A percentile compares a stretch with the other conserved stretches of the same genome.
phyloP scores from a whole-genome alignment of 306 rosid genomes.

The Begonia masoniana region DNA sequence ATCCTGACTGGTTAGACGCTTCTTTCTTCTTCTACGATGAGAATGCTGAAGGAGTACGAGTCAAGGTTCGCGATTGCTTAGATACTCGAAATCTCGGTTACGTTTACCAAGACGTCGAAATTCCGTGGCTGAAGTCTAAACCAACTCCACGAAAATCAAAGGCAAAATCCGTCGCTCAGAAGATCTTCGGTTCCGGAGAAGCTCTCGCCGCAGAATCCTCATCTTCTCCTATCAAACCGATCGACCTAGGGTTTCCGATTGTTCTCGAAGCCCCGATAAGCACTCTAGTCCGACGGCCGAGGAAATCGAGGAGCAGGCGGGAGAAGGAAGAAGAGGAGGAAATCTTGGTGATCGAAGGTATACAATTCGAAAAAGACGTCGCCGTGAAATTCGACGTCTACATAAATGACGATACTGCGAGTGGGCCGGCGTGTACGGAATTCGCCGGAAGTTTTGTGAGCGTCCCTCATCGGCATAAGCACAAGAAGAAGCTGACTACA shows the following conservation, averaged over 20 bases:
- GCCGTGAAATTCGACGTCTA: constrained; percentile 59
- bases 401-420: constrained; percentile 41
- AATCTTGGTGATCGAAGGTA: constrained; percentile 28
- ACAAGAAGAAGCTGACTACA: constrained; percentile 25
- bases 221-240: constrained; percentile 5
- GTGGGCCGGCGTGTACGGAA: constrained; percentile 36
- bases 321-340: constrained; percentile 35
- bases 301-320: constrained; percentile 26
- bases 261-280: constrained; percentile 28
- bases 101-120: constrained; percentile 44
- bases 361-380: constrained; percentile 31
- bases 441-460: constrained; percentile 83
- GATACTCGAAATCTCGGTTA: constrained; percentile 42
- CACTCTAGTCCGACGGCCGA: constrained; percentile 39
- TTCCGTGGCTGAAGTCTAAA: constrained; percentile 44
- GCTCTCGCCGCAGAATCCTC: constrained; percentile 28
- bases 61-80: constrained; percentile 49
- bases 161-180: constrained; percentile 7
- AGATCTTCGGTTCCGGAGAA: constrained; percentile 11
- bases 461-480: constrained; percentile 45
- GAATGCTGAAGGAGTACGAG: constrained; percentile 45
- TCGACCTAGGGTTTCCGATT: constrained; percentile 20
- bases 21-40: constrained; percentile 63
- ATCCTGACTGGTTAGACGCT: constrained; percentile 49
- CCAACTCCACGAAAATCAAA: constrained; percentile 26